Evolutionary conservation across 306 rosid species (phyloP).

Genomic region (Alnus rubra): DNA sequence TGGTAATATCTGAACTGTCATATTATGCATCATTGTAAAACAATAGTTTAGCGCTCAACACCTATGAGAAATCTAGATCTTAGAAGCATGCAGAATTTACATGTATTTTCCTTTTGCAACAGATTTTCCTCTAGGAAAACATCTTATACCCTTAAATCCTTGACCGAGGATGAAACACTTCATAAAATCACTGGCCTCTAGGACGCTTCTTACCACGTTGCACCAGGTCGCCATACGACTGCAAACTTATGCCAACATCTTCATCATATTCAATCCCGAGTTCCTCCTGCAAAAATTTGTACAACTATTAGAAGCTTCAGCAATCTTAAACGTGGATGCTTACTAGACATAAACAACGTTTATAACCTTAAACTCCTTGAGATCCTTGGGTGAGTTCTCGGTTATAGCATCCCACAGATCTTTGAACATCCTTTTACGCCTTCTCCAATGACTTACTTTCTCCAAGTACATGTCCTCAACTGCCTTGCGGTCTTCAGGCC

Average conservation of each 20-base stretch:
- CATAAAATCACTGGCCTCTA: constrained; percentile 47
- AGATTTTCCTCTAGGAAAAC: constrained; percentile 5
- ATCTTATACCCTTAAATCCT: constrained; percentile 22
- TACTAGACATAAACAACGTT: constrained; percentile 6
- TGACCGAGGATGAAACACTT: constrained; percentile 22
- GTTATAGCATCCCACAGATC: constrained; percentile 91
- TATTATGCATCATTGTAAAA: not conserved
- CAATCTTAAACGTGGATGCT: constrained; percentile 5
- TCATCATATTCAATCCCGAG: constrained; percentile 83
- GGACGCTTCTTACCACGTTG: constrained; percentile 60
- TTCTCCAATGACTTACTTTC: constrained; percentile 79
- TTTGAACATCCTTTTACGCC: constrained; percentile 86
- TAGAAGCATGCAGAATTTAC: constrained; percentile 18
- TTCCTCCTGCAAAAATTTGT: constrained; percentile 66
- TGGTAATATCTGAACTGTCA: not conserved
- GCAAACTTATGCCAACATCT: constrained; percentile 73
- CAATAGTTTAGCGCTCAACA: constrained; percentile 4
- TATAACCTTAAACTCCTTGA: constrained; percentile 76
- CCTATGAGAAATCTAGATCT: constrained; percentile 1
- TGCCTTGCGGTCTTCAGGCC: constrained; percentile 78
- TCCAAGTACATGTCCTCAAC: constrained; percentile 51
- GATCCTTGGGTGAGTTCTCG: constrained; percentile 84
- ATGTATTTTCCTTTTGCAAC: not conserved
- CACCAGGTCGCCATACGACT: constrained; percentile 60
- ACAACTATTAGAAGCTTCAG: constrained; percentile 11